Conservation (phyloP, 2,329 filamentous ascomycete species). For the Xylariaceae sp. region DNA sequence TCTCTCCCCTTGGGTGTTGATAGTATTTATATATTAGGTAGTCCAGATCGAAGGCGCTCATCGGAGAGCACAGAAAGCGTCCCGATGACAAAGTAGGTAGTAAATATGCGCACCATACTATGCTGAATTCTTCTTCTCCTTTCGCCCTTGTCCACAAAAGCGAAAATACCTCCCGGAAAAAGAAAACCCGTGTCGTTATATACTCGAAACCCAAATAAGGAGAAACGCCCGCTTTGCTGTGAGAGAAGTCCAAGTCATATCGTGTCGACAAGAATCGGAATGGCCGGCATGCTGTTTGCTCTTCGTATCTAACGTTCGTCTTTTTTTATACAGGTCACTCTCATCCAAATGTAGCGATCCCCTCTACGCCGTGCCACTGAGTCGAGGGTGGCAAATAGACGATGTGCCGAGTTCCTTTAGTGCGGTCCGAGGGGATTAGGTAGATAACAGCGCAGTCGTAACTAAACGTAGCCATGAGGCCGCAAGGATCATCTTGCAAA, state of each 20-base stretch:
- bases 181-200: slow-evolving; percentile 13
- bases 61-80: background rate
- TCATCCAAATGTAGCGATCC: slow-evolving; percentile 1
- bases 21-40: background rate
- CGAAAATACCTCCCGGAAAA: slow-evolving; percentile 2
- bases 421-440: background rate
- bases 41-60: background rate
- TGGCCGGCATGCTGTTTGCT: slow-evolving; percentile 1
- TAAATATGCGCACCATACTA: slow-evolving; percentile 6
- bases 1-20: background rate
- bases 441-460: background rate
- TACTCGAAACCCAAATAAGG: slow-evolving; percentile 17
- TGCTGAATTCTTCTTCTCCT: slow-evolving; percentile 9
- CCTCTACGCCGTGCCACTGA: background rate
- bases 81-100: background rate
- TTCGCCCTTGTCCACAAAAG: background rate
- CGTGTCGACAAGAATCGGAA: slow-evolving; percentile 17
- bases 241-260: slow-evolving; percentile 16
- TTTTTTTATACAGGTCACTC: slow-evolving; percentile 14
- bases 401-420: background rate
- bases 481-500: background rate
- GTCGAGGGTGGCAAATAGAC: slow-evolving; percentile 1
- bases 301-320: slow-evolving; percentile 1
- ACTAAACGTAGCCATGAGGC: background rate
- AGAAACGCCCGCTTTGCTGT: slow-evolving; percentile 19